Evolutionary conservation across 2,329 filamentous ascomycete species (phyloP).

Genomic region (Sclerotinia nivalis): DNA sequence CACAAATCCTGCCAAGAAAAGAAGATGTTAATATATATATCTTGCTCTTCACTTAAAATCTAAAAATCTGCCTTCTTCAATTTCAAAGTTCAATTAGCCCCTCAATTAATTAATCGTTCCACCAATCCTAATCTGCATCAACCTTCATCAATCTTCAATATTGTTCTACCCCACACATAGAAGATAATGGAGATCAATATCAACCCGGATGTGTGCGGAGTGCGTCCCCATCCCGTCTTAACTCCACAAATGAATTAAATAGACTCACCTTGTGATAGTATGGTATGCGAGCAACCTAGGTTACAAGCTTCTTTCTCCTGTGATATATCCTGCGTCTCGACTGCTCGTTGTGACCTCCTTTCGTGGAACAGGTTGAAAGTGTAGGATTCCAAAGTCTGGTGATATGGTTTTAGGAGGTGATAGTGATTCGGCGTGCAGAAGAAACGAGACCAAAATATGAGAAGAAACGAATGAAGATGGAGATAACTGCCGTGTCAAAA

Average conservation of each 20-base stretch:
- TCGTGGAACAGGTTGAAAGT: not conserved
- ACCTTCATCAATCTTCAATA: not conserved
- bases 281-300: not conserved
- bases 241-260: conserved; percentile 3
- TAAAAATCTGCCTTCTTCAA: conserved; percentile 3
- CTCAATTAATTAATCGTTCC: not conserved
- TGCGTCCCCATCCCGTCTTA: not conserved
- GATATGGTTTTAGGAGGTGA: not conserved
- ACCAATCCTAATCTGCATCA: not conserved
- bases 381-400: not conserved
- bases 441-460: not conserved
- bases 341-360: not conserved
- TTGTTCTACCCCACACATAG: not conserved
- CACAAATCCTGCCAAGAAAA: not conserved
- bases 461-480: conserved; percentile 1
- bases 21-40: not conserved
- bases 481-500: not conserved
- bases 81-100: not conserved
- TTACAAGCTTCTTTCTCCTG: not conserved
- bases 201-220: not conserved
- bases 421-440: conserved; percentile 9
- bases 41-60: not conserved
- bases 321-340: conserved; percentile 12
- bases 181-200: not conserved
- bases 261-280: not conserved